A percentile compares a stretch with the other conserved stretches of the same genome.
Evolutionary conservation across 2,329 filamentous ascomycete species (phyloP).

Genomic region (Arthrobotrys sinensis): DNA sequence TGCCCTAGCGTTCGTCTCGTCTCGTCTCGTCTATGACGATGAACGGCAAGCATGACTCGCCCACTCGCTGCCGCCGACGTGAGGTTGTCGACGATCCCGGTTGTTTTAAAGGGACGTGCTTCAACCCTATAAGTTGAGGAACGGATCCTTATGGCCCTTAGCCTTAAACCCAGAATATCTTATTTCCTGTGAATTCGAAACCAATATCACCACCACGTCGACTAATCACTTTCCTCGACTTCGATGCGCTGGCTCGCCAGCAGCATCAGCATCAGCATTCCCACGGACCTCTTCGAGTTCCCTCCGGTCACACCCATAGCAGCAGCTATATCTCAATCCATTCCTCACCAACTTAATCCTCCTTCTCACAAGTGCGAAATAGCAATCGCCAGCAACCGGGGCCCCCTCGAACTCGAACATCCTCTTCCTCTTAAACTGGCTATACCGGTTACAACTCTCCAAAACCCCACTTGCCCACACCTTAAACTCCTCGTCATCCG

Average conservation of each 20-base stretch:
- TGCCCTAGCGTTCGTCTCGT: conserved; percentile 43
- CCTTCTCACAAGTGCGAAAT: background rate
- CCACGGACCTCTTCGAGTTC: background rate
- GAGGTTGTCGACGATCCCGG: conserved; percentile 5
- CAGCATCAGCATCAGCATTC: conserved; percentile 1
- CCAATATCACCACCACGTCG: background rate
- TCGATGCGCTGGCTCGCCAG: background rate
- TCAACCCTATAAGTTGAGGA: background rate
- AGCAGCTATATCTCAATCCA: conserved; percentile 3
- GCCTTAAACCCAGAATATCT: background rate
- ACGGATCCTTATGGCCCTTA: background rate
- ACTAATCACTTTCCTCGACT: background rate
- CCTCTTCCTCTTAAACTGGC: background rate
- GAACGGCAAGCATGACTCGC: conserved; percentile 38
- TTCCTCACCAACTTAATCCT: conserved; percentile 14
- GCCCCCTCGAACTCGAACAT: background rate
- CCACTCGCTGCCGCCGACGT: conserved; percentile 35
- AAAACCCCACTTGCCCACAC: background rate
- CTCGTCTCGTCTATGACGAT: conserved; percentile 44
- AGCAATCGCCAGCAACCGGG: background rate
- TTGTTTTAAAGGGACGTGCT: background rate
- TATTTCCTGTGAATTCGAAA: background rate
- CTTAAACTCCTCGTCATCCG: background rate
- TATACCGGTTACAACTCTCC: background rate
- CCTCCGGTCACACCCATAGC: conserved; percentile 10